Evolutionary conservation across 768 basidiomycete species (phyloP), one percentile per base, ranked within the genome.

Genomic region (Boletus rubroflammeus): DNA sequence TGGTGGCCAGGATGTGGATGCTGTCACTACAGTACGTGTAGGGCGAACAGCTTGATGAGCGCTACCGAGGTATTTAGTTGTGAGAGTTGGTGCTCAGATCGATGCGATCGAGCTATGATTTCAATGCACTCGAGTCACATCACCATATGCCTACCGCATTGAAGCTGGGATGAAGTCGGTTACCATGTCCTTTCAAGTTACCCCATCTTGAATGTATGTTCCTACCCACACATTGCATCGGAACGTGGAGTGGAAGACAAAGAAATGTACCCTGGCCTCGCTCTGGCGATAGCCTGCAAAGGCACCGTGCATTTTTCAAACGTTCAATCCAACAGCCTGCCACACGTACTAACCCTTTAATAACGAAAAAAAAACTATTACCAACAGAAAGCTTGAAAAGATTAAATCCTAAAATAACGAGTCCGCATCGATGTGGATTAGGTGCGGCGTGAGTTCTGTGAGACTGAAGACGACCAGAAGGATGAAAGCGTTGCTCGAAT

Each of bases 1-100:
- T n/a, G n/a, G 61, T 34, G 45, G 28, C 14, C 65, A 67, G 48
- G 35, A 62, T 42, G 29, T 51, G 40, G 10, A 60, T 48, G 17
- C 56, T 56, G 47, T 29, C 10, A 10, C 5, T 55, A 54, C 8
- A 56, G 57, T 31, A 44, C 36, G 32, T 54, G 50, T n/a, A 54
- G 54, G 10, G 47, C 17, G 7, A 63, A 57, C 8, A 61, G 23
- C 32, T 50, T 44, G 44, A 47, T 28, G 43, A 66, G 46, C 0
- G 49, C 51, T 44, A 43, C 31, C 34, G 47, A 9, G 5, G 42
- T 56, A 29, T 56, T 5, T n/a, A n/a, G n/a, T n/a, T n/a, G 17
- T 26, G 40, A 15, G 51, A 45, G 36, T 35, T 10, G 23, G 46
- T 26, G 28, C 19, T 47, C 34, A 56, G 44, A 44, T 63, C 55